Evolutionary conservation across 345 rosid species (phyloP).

Genomic region (Sapria himalayana): DNA sequence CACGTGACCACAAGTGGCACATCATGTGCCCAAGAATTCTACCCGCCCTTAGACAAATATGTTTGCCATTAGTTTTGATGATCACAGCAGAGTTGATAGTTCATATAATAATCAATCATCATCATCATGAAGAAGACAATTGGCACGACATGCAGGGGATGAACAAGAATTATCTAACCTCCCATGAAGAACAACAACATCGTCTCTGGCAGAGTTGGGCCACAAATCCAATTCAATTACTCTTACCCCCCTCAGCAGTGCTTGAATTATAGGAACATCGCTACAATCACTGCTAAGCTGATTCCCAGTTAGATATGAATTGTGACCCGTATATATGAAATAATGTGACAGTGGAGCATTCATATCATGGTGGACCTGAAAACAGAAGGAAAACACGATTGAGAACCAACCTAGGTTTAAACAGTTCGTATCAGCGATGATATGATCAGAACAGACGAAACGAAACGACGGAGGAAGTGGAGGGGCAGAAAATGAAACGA

Average conservation of each 20-base stretch:
- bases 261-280: constrained; percentile 65
- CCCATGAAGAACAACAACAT: constrained; percentile 78
- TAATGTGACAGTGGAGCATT: constrained; percentile 72
- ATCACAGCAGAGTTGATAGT: too few species aligned
- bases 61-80: too few species aligned
- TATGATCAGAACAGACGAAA: not conserved
- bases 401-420: not conserved
- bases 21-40: too few species aligned
- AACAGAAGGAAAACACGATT: not conserved
- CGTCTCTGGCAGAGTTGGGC: constrained; percentile 55
- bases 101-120: too few species aligned
- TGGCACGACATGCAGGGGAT: too few species aligned
- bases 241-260: constrained; percentile 56
- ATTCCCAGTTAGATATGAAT: constrained; percentile 81
- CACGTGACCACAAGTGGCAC: too few species aligned
- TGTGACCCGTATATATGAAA: constrained; percentile 79
- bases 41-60: too few species aligned
- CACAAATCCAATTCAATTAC: constrained; percentile 89
- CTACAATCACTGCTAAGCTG: constrained; percentile 93
- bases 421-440: not conserved
- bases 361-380: constrained; percentile 83
- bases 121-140: too few species aligned
- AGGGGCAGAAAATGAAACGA: not conserved
- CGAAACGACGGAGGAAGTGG: not conserved
- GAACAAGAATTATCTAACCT: too few species aligned